phyloP scores from a whole-genome alignment of 2,329 filamentous ascomycete species.

The Parascedosporium putredinis region DNA sequence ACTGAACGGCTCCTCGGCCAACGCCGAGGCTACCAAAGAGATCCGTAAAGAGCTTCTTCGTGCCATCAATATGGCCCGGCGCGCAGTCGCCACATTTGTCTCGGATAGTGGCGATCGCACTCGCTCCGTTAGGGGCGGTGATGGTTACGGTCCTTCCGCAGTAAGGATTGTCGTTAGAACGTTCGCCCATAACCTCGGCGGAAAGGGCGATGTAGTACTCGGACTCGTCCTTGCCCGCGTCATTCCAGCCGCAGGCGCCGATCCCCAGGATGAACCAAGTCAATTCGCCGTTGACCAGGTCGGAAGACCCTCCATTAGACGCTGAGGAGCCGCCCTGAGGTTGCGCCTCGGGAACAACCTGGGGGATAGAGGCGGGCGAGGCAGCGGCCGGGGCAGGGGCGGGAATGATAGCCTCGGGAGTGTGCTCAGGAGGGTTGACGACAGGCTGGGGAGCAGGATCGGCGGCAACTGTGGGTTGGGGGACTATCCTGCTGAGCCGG shows the following conservation, averaged over 20 bases:
- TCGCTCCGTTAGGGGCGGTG: slow-evolving; percentile 47
- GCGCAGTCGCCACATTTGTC: slow-evolving; percentile 70
- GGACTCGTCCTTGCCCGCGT: slow-evolving; percentile 40
- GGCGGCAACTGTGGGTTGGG: slow-evolving; percentile 4
- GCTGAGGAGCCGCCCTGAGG: slow-evolving; percentile 11
- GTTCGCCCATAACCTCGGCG: slow-evolving; percentile 47
- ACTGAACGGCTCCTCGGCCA: slow-evolving; percentile 31
- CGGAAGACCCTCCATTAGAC: slow-evolving; percentile 11
- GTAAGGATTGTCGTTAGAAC: slow-evolving; percentile 57
- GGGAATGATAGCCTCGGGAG: slow-evolving; percentile 7
- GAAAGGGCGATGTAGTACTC: slow-evolving; percentile 63
- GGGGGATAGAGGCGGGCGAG: background rate
- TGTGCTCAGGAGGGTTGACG: background rate
- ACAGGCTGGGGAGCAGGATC: slow-evolving; percentile 16
- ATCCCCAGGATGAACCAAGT: slow-evolving; percentile 65
- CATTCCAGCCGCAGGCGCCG: slow-evolving; percentile 57
- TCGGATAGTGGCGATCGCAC: slow-evolving; percentile 46
- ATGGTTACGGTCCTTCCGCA: slow-evolving; percentile 63
- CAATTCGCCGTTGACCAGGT: slow-evolving; percentile 42
- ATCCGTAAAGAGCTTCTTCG: slow-evolving; percentile 41
- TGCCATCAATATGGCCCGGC: slow-evolving; percentile 47
- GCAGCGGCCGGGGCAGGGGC: slow-evolving; percentile 12
- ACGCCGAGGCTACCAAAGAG: slow-evolving; percentile 35
- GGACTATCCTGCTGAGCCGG: slow-evolving; percentile 8
- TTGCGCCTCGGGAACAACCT: slow-evolving; percentile 1